phyloP scores from a whole-genome alignment of 805 yeast species.

The Kluyveromyces lactis region DNA sequence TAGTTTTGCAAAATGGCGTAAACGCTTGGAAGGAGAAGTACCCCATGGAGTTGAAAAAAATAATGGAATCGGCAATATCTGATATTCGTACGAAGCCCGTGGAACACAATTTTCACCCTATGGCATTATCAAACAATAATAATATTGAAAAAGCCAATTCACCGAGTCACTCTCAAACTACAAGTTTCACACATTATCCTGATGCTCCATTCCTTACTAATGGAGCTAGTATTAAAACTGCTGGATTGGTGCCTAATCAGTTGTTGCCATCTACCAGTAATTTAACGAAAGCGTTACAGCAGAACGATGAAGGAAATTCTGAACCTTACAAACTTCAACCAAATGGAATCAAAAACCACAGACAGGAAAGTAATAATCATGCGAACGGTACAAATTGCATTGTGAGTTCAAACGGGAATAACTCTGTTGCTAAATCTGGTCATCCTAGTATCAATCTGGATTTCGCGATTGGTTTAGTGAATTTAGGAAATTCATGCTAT shows the following conservation, averaged over 20 bases:
- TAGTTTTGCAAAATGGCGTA: constrained; percentile 20
- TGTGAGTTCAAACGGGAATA: background rate
- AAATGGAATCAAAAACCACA: background rate
- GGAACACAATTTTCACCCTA: background rate
- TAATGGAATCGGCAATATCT: background rate
- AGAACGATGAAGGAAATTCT: constrained; percentile 4
- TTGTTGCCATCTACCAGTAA: constrained; percentile 3
- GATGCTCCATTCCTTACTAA: constrained; percentile 15
- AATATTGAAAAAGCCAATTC: background rate
- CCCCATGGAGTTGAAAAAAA: background rate
- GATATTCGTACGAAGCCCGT: background rate
- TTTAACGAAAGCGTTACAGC: constrained; percentile 3
- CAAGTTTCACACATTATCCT: constrained; percentile 18
- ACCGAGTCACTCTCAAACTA: background rate
- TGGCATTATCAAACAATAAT: background rate
- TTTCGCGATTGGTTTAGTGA: constrained; percentile 62
- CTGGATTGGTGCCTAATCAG: background rate
- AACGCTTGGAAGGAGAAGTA: constrained; percentile 15
- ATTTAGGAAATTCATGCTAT: constrained; percentile 87
- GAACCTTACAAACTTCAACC: background rate
- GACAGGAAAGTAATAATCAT: too few relatives aligned
- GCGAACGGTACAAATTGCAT: background rate
- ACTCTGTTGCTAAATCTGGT: background rate
- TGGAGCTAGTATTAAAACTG: background rate
- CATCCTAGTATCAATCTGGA: constrained; percentile 19